Base-by-base conservation (phyloP, 2,329 filamentous ascomycete genomes). In the Claviceps fusiformis region DNA sequence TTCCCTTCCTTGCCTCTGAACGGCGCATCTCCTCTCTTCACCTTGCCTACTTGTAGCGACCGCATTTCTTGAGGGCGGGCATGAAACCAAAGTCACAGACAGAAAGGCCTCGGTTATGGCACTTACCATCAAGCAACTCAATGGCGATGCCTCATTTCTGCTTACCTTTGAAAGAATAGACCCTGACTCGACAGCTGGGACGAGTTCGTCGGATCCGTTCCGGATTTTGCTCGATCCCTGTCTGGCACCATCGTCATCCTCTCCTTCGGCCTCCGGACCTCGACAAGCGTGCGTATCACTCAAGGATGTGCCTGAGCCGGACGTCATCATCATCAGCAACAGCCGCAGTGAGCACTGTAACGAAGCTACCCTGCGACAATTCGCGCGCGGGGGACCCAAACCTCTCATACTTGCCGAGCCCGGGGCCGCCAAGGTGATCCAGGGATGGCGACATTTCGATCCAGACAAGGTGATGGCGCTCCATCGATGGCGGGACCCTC, bases 171-270 rank as follows among this genome's bases (percentile, higher is more conserved):
- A 77, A 55, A 79, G 80, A 37, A 69, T 77, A 33, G 68, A 72
- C n/a, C 53, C 53, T 17, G 56, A 61, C n/a, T 52, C 43, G 17
- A 10, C 49, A 5, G 19, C 8, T 9, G 54, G 52, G 51, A 17
- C 50, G 52, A 13, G 49, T 39, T 51, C 50, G n/a, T 31, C 54
- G 10, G 72, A 72, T 52, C 75, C 78, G 4, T 89, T 85, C 66
- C 82, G 78, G 17, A 77, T 90, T 54, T 75, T 90, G 45, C 68
- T 89, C 52, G 86, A 91, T 65, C 86, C 87, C 3, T 89, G 85
- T 82, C 74, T 88, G 37, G 72, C 74, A 11, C 82, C 82, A 0
- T 70, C 78, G 4, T 81, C 81, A 62, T 73, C 78, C 33, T 82
- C 87, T 66, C 82, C 82, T 24, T 76, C 75, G 44, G 77, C 81